Base-by-base conservation (phyloP, 2,329 filamentous ascomycete species). In the Epichloe typhina region DNA sequence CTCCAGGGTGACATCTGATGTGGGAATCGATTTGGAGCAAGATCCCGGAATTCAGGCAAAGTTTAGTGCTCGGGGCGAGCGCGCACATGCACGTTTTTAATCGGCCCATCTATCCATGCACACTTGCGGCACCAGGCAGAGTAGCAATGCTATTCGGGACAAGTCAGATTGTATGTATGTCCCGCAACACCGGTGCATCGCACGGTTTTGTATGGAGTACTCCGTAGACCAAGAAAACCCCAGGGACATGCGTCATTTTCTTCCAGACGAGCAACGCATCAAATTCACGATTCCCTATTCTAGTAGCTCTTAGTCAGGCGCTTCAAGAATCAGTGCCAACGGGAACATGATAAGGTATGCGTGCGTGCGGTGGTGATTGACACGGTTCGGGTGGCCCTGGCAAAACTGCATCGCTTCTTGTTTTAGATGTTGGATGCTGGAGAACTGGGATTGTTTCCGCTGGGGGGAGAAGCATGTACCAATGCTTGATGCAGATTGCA, bases 1-100 rank as follows among this genome's bases (percentile, higher is more conserved):
- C 33, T 50, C 35, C 43, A 50, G 15, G 39, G 47, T 50, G 44
- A 45, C 43, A 50, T 52, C 35, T 42, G 4, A 40, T 42, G 49
- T 50, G 49, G 49, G 33, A 42, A 44, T 46, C 43, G 35, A 42
- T 36, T 39, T 44, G 26, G 42, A 42, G 49, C 43, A 50, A 44
- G 49, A 47, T 42, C 23, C 49, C 49, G 31, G 49, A 43, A 31
- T 38, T 44, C 13, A 36, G 42, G 35, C 37, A 43, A 47, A 50
- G 15, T 46, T 37, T 46, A 47, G 49, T 46, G 42, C 49, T 26
- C 38, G 37, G 49, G 8, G 39, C 19, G 37, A 6, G 37, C 17
- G 38, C n/a, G 46, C 46, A 26, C 6, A 15, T 23, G 23, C 17
- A 17, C 12, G 26, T 41, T 41, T 42, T 15, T 4, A 41, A 31